Conservation (phyloP, 768 basidiomycete genomes). For the Rhodotorula kratochvilovae region DNA sequence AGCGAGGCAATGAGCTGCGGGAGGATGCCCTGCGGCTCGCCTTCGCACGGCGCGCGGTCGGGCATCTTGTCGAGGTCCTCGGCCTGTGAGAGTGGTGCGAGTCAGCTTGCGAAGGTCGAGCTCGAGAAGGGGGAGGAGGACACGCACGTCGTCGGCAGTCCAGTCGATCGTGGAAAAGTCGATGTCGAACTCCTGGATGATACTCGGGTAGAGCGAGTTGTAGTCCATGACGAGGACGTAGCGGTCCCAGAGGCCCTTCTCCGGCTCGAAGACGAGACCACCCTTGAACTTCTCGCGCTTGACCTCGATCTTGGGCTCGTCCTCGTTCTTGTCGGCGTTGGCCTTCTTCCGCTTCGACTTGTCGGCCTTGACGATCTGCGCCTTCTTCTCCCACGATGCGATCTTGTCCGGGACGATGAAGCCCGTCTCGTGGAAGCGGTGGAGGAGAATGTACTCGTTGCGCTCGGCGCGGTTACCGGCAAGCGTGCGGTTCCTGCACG, state of each 20-base stretch:
- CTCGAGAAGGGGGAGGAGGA: background rate
- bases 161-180: constrained; percentile 94
- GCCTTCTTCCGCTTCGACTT: constrained; percentile 48
- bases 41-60: constrained; percentile 66
- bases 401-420: constrained; percentile 93
- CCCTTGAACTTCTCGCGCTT: constrained; percentile 88
- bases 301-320: constrained; percentile 30
- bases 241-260: constrained; percentile 91
- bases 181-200: constrained; percentile 99
- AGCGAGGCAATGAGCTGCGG: constrained; percentile 96
- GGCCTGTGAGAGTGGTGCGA: constrained; percentile 46
- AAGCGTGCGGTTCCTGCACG: constrained; percentile 83
- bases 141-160: constrained; percentile 41
- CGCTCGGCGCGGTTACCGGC: constrained; percentile 97
- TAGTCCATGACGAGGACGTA: constrained; percentile 99
- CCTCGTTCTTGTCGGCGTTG: constrained; percentile 56
- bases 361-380: constrained; percentile 49
- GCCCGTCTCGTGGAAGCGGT: constrained; percentile 93
- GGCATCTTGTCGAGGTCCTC: constrained; percentile 79
- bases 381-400: constrained; percentile 67
- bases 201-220: constrained; percentile 97
- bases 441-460: constrained; percentile 96
- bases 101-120: background rate
- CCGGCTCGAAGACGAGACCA: constrained; percentile 94
- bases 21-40: constrained; percentile 76